Evolutionary conservation across 306 rosid genomes (phyloP), one percentile per base, ranked within the genome.

Genomic region (Quercus berberidifolia): DNA sequence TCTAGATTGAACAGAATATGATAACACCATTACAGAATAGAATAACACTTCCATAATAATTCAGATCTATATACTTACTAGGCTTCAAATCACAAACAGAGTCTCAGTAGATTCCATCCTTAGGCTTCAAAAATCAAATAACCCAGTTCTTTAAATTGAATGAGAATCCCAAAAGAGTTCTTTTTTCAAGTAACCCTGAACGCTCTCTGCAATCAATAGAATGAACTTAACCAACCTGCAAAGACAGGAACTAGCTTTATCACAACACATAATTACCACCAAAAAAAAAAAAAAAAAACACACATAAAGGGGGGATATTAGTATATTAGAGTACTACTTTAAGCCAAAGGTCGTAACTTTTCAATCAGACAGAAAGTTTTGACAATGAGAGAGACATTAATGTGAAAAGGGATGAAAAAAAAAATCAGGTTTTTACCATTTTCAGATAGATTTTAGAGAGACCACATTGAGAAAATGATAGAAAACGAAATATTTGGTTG

Each of bases 31-130:
- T 49, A 69, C 62, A 59, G 76, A 76, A 58, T 23, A 63, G 56
- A 65, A 57, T 72, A 49, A 35, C 58, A 84, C 76, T 74, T 75
- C 41, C 80, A 82, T 55, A 26, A 57, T 20, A 86, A 76, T 86
- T 90, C 90, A 91, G 97, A 93, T 93, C 94, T 87, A 92, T 79
- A 64, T 63, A 86, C 97, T 90, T 83, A 90, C 97, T 51, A 38
- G 80, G 83, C 79, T 75, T 78, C 85, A 84, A 85, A 82, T 83
- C 88, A 85, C 79, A 69, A 62, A 65, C 79, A 78, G 49, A 71
- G 69, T 64, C 74, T 68, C 79, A 41, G 25, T 30, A 75, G 81
- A 88, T 81, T 87, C 87, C 83, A 25, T 79, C 73, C 76, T 69
- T 35, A 25, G 59, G 81, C 78, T 78, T 76, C 76, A 82, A 79